Conservation (phyloP, 2,329 filamentous ascomycete species). For the Samsoniella hepiali region DNA sequence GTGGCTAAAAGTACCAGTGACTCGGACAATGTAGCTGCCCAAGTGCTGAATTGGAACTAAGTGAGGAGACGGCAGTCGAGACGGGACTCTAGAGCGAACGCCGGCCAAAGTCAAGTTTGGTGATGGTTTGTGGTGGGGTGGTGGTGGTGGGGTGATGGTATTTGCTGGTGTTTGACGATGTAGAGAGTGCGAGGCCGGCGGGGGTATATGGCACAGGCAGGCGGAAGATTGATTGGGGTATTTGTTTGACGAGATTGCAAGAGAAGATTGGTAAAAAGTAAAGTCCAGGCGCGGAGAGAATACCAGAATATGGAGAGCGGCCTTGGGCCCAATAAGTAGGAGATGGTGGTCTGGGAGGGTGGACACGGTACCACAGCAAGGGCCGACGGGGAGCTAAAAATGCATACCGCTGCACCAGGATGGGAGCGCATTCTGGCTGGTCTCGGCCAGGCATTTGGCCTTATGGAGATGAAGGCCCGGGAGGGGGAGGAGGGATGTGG, state of each 20-base stretch:
- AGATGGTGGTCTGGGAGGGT: neutral
- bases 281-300: neutral
- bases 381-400: neutral
- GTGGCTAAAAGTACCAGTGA: neutral
- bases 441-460: neutral
- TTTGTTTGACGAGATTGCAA: neutral
- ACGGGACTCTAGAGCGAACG: neutral
- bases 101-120: neutral
- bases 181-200: neutral
- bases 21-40: neutral
- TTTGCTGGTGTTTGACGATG: neutral
- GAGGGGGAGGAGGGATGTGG: neutral
- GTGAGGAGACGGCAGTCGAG: neutral
- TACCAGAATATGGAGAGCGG: neutral
- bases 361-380: neutral
- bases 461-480: neutral
- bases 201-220: neutral
- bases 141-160: constrained; percentile 1
- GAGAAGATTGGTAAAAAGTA: neutral
- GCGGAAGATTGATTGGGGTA: neutral
- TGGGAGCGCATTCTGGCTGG: constrained; percentile 4
- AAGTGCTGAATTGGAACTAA: neutral
- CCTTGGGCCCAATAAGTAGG: neutral
- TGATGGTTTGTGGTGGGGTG: neutral
- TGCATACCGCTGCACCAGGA: constrained; percentile 5